Evolutionary conservation across 495 filamentous ascomycete genomes (phyloP), one percentile per base, ranked within the genome.

Genomic region (Talaromyces borbonicus): DNA sequence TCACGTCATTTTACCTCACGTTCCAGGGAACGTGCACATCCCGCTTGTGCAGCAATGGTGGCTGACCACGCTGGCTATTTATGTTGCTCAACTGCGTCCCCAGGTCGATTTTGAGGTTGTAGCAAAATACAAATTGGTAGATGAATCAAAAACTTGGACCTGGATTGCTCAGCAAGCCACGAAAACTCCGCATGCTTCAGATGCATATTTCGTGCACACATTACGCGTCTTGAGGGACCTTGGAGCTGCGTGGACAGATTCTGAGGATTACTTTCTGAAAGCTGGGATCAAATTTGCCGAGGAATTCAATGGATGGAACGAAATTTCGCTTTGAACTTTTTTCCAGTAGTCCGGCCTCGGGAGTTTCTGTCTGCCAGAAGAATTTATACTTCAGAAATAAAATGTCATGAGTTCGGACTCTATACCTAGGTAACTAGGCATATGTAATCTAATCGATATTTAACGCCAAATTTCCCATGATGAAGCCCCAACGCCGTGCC

Each of bases 171-270:
- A 82, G 31, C 69, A 75, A 60, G 85, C 84, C 31, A 54, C 92
- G 6, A 80, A 76, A 20, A 80, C 78, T 8, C 56, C 73, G 35
- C 74, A 77, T 58, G 65, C 75, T 4, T 77, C 75, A 1, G 86
- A 96, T 68, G 75, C 84, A 19, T 85, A 92, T 63, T 94, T 76
- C 59, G 83, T 94, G 8, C 90, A 92, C 74, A 87, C 74, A 6
- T 56, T 90, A 8, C 73, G 87, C 29, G 78, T 84, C 1, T 79
- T 95, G 62, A 82, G 74, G 49, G 83, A 84, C 50, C 76, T 79
- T 14, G 80, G 84, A 0, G 62, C 69, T 51, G 88, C 88, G 2
- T 98, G 92, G 90, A 81, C 85, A 11, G 87, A 96, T 59, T 73
- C 79, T 5, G 80, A 87, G 32, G 62, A 78, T 29, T 84, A 75